Evolutionary conservation across 2,329 filamentous ascomycete genomes (phyloP).

Genomic region (Zasmidium citrigriseum): DNA sequence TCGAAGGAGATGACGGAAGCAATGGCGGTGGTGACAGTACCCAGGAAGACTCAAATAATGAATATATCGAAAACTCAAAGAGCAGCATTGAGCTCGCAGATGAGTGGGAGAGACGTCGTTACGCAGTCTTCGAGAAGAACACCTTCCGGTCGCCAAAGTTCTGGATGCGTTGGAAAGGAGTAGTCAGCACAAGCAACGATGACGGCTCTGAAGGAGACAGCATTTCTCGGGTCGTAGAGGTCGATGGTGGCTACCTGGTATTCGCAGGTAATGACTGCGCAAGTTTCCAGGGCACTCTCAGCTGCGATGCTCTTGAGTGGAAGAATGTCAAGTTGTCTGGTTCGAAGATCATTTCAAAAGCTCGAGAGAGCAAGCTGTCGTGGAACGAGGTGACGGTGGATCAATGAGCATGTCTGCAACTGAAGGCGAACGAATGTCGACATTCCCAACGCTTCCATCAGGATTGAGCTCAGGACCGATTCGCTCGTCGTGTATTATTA

Average conservation of each 20-base stretch:
- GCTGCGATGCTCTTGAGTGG: slow-evolving; percentile 15
- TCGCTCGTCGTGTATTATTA: too few species aligned
- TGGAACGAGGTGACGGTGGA: background rate
- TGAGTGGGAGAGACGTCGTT: slow-evolving; percentile 10
- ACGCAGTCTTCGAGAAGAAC: slow-evolving; percentile 19
- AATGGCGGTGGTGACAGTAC: background rate
- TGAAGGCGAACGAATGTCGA: too few species aligned
- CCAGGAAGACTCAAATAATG: background rate
- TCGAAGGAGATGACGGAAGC: background rate
- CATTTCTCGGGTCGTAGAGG: background rate
- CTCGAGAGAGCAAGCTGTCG: background rate
- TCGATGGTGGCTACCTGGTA: slow-evolving; percentile 19
- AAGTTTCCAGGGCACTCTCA: slow-evolving; percentile 20
- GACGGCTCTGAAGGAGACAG: background rate
- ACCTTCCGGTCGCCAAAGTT: slow-evolving; percentile 21
- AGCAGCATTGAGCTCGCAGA: slow-evolving; percentile 9
- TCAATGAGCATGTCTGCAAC: background rate
- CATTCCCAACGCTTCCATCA: too few species aligned
- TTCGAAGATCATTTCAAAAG: slow-evolving; percentile 16
- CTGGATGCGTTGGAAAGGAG: slow-evolving; percentile 18
- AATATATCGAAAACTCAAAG: background rate
- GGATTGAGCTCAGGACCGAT: too few species aligned
- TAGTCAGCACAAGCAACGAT: background rate
- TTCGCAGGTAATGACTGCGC: slow-evolving; percentile 21
- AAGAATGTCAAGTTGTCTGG: slow-evolving; percentile 18